Base-by-base conservation (phyloP, 768 basidiomycete genomes). In the Boletus edulis region DNA sequence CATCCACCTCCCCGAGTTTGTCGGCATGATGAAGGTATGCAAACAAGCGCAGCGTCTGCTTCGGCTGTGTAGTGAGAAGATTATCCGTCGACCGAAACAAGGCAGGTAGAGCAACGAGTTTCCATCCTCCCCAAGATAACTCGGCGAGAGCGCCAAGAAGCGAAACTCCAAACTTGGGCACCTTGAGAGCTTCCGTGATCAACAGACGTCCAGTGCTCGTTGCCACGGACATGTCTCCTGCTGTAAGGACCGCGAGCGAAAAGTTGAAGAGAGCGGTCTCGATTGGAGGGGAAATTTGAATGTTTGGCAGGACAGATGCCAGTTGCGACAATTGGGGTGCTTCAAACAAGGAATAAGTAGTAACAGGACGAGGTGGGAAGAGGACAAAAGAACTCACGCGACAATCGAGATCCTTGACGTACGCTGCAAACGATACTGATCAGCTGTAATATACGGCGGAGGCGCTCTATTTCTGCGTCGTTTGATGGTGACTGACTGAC, bases 111-210 rank as follows among this genome's bases (percentile, higher is more conserved):
- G 80, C 87, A 11, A 91, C 67, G 32, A 82, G 73, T 65, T 84
- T 89, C 89, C 89, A 92, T 3, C 89, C 91, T 18, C 82, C 82
- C 87, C 89, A 93, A 0, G 76, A 76, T 5, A 85, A 69, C 46
- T 86, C 84, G 3, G 84, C 78, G 8, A 92, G 78, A 5, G 79
- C 73, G 0, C 85, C 84, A 29, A 82, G 78, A 5, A 92, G 70
- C 31, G 78, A 76, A 3, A 84, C 57, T 1, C 79, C 81, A 55
- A 88, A 83, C 8, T 50, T 56, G 37, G 68, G 68, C 2, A 54
- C 45, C 39, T 61, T 62, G 31, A 70, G 59, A 13, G 70, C 64
- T 29, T 35, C 71, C 39, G 48, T 4, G 20, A 72, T 56, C 52
- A 89, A 79, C 41, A 78, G 76, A 32, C 85, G 80, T 1, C 87